Base-by-base conservation (phyloP, 2,329 filamentous ascomycete genomes). In the Zymoseptoria brevis region DNA sequence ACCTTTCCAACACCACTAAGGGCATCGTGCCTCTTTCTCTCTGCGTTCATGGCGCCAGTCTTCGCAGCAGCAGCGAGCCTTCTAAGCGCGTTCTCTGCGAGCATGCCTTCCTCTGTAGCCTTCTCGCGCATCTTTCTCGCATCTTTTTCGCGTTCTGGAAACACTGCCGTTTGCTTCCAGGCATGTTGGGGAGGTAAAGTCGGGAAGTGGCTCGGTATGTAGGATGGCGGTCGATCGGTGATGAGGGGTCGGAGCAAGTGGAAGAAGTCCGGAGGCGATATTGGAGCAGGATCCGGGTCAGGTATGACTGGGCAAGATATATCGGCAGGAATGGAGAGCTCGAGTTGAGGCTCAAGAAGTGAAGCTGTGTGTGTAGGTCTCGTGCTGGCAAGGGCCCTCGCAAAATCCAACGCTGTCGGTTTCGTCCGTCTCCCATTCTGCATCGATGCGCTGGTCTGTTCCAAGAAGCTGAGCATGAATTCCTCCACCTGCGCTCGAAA, bases 1-100 rank as follows among this genome's bases (percentile, higher is more conserved):
- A 58, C 57, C 54, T 65, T 70, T 29, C 68, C 69, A 55, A 62
- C 60, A 3, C 66, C 69, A 57, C 64, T 66, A 24, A 69, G 49
- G n/a, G 64, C 65, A 50, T 53, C 65, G 66, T 75, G 75, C 55
- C 77, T 73, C 52, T 72, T 70, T 45, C 73, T 76, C 26, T 75
- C 73, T 13, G 73, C 73, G 55, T 75, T 75, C 41, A 76, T 65
- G 52, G 79, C 79, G 24, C 81, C 80, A 3, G 80, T 77, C 68
- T 79, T 77, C 49, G 73, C 73, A 30, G 75, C 76, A 1, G 75
- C 75, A 62, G 79, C 78, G 24, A 88, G 74, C 67, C 83, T 86
- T 54, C 85, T 76, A 62, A 88, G 71, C 19, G 84, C 84, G 66
- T 86, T 82, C 69, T 87, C 85, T 7, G 84, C 85, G 60, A 85